phyloP scores from a whole-genome alignment of 495 filamentous ascomycete species.

The Neurospora sp. region DNA sequence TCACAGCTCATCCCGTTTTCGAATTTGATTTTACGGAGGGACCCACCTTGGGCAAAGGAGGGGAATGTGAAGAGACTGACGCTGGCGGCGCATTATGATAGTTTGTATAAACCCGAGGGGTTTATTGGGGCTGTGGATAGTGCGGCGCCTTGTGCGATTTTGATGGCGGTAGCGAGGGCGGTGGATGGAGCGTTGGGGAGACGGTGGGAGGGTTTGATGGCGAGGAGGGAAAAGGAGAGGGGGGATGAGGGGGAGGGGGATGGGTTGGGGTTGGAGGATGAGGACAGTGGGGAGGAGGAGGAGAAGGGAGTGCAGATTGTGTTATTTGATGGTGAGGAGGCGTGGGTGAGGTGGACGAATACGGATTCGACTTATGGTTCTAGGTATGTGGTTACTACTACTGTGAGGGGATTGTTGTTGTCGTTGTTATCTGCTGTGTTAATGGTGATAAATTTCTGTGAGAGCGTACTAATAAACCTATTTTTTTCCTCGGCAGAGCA shows the following conservation, averaged over 20 bases:
- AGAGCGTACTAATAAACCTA: conserved; percentile 3
- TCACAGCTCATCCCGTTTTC: conserved; percentile 63
- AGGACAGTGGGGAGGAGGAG: conserved; percentile 45
- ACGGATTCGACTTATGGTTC: conserved; percentile 82
- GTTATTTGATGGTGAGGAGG: conserved; percentile 90
- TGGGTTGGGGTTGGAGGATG: conserved; percentile 41
- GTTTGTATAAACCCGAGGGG: conserved; percentile 65
- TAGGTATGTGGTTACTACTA: conserved; percentile 33
- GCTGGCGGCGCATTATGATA: conserved; percentile 91
- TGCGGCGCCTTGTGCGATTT: conserved; percentile 84
- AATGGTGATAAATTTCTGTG: neutral
- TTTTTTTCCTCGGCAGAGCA: conserved; percentile 6
- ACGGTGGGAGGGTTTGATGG: conserved; percentile 68
- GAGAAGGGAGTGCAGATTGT: conserved; percentile 81
- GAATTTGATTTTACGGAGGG: conserved; percentile 79
- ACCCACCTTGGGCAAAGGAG: conserved; percentile 62
- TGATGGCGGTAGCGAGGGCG: conserved; percentile 73
- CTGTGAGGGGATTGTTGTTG: neutral
- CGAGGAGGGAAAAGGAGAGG: conserved; percentile 24
- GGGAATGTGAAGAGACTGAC: conserved; percentile 70
- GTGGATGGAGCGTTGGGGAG: conserved; percentile 67
- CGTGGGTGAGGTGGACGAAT: conserved; percentile 67
- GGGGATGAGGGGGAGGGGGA: conserved; percentile 67
- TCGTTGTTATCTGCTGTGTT: neutral
- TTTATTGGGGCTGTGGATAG: conserved; percentile 94